Evolutionary conservation across 2,329 filamentous ascomycete species (phyloP).

Genomic region (Alternaria gansuensis): DNA sequence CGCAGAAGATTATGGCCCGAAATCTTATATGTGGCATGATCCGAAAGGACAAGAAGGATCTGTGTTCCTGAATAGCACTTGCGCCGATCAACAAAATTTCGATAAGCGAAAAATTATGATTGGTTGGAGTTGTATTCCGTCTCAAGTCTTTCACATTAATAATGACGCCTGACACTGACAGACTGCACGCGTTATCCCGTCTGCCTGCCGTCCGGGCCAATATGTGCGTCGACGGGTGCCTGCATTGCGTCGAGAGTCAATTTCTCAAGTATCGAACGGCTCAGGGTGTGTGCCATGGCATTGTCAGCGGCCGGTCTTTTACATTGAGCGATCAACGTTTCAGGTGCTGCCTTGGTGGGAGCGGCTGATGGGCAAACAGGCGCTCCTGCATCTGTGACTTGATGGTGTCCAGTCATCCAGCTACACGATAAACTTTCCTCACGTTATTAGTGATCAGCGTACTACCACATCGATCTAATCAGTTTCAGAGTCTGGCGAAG

Average conservation of each 20-base stretch:
- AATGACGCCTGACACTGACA: constrained; percentile 17
- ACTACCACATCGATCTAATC: constrained; percentile 4
- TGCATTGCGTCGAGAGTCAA: constrained; percentile 17
- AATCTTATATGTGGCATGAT: constrained; percentile 6
- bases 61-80: constrained; percentile 7
- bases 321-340: constrained; percentile 1
- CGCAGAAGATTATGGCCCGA: constrained; percentile 4
- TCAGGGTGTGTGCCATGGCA: constrained; percentile 1
- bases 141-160: constrained; percentile 16
- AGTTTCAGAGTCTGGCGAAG: background rate
- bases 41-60: constrained; percentile 4
- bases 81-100: constrained; percentile 6
- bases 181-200: constrained; percentile 6
- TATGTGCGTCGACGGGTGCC: constrained; percentile 12
- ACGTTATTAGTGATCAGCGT: constrained; percentile 11
- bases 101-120: constrained; percentile 27
- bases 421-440: constrained; percentile 6
- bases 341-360: background rate
- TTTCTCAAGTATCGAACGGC: constrained; percentile 2
- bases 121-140: constrained; percentile 4
- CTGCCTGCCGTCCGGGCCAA: constrained; percentile 12
- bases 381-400: background rate
- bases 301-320: constrained; percentile 1
- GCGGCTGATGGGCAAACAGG: background rate
- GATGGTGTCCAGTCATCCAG: constrained; percentile 2